Base-by-base conservation (phyloP, 441 rosid species). In the Jatropha multifida region DNA sequence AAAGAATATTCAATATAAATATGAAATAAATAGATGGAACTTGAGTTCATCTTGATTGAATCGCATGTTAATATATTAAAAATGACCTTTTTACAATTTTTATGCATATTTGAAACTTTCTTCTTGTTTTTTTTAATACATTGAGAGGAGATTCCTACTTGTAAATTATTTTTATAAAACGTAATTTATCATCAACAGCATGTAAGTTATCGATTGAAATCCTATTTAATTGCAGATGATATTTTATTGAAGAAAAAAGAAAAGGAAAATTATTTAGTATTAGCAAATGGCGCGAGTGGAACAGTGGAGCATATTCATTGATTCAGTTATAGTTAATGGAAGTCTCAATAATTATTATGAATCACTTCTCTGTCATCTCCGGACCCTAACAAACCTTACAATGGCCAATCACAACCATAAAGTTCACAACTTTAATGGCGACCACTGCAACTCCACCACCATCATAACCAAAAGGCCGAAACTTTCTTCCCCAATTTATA, bases 391-490 rank as follows among this genome's bases (percentile, higher is more conserved):
- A 17, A 17, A 67, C 26, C 26, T 46, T 78, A 12, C 54, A 49
- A 84, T 66, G 86, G 80, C 66, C 23, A 66, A 32, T 14, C 48
- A 23, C 40, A 38, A 52, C 23, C 62, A n/a, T 18, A 51, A 18
- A 40, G 14, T 46, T 4, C 59, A 46, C 71, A 40, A 64, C 61
- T 4, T 42, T 9, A 61, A 68, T 8, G 74, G 74, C 49, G 79
- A 76, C 9, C 23, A 40, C 23, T 41, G 68, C n/a, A 79, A 81
- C 41, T 15, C 82, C 37, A 46, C 26, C 52, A 76, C 70, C 49
- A 75, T 2, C 49, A 74, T 2, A 59, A 11, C 85, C 68, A 88
- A 89, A 76, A 81, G 76, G 78, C 84, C 84, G n/a, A 83, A 79
- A 69, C 74, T 82, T 54, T 49, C 86, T 1, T 20, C 71, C 13